Evolutionary conservation across 352 stramenopile genomes (phyloP).

Genomic region (Phytophthora agathidicida): DNA sequence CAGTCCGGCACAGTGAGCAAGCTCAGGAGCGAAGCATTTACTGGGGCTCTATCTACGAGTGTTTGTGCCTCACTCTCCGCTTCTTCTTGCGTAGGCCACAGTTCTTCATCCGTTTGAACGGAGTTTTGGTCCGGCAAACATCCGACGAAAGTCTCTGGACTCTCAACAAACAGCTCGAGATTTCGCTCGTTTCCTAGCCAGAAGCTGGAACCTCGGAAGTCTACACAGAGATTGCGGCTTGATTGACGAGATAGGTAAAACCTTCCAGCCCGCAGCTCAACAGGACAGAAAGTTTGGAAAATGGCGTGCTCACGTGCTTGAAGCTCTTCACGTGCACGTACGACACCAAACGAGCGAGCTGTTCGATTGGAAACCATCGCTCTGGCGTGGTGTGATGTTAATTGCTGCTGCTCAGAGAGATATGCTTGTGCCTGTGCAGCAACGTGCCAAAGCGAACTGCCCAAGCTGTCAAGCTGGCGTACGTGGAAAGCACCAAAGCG

Average conservation of each 20-base stretch:
- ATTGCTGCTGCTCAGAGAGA: conserved; percentile 42
- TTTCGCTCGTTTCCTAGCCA: conserved; percentile 53
- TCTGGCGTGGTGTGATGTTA: conserved; percentile 31
- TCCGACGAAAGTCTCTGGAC: conserved; percentile 42
- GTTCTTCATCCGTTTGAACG: conserved; percentile 8
- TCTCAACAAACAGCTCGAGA: conserved; percentile 36
- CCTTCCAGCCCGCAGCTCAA: conserved; percentile 47
- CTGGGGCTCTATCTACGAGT: conserved; percentile 43
- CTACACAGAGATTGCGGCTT: conserved; percentile 47
- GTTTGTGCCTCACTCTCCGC: conserved; percentile 30
- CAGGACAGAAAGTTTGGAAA: conserved; percentile 64
- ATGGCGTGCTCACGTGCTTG: conserved; percentile 33
- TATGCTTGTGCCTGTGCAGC: conserved; percentile 26
- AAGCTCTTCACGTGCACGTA: conserved; percentile 32
- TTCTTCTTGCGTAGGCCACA: conserved; percentile 30
- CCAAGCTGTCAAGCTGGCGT: conserved; percentile 42
- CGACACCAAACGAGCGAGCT: conserved; percentile 34
- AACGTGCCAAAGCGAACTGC: conserved; percentile 55
- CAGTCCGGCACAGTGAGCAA: conserved; percentile 67
- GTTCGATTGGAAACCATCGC: conserved; percentile 22
- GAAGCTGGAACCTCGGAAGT: conserved; percentile 42
- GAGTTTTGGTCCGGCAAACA: conserved; percentile 16
- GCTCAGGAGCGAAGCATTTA: conserved; percentile 70
- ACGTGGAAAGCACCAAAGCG: conserved; percentile 58
- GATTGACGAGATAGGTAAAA: conserved; percentile 38